phyloP scores from a whole-genome alignment of 2,329 filamentous ascomycete species.

The Pseudogymnoascus sp. region DNA sequence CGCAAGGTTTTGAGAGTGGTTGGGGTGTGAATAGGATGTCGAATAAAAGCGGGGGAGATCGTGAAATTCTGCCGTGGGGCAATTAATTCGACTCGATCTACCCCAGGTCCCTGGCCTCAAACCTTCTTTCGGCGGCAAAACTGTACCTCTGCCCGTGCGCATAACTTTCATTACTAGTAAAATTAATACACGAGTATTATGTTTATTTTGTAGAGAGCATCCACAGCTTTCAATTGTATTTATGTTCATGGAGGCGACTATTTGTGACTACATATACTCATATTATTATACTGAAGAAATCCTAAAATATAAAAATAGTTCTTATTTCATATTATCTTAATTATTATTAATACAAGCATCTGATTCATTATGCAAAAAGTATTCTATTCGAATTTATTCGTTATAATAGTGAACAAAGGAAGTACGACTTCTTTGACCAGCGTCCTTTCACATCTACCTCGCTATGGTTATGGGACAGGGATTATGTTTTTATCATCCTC shows the following conservation, averaged over 20 bases:
- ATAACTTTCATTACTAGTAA: not conserved
- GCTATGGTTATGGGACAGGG: not conserved
- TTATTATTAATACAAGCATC: not conserved
- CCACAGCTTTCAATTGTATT: not conserved
- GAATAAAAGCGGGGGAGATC: not conserved
- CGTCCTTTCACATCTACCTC: not conserved
- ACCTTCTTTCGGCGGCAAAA: not conserved
- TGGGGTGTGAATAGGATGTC: not conserved
- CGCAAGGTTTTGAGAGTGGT: not conserved
- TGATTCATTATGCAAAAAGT: not conserved
- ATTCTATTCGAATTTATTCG: not conserved
- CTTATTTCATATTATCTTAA: not conserved
- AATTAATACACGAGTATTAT: not conserved
- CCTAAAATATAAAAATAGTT: not conserved
- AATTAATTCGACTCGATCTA: conserved; percentile 5
- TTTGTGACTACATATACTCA: not conserved
- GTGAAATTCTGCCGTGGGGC: conserved; percentile 7
- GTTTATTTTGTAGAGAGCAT: not conserved
- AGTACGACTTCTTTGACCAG: not conserved
- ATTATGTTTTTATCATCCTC: not conserved
- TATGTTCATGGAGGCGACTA: not conserved
- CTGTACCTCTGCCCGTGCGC: not conserved
- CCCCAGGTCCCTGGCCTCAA: not conserved
- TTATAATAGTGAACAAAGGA: not conserved
- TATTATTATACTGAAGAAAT: not conserved